These are phyloP conservation scores for Hirsutella thompsonii DNA, from an alignment of 2,329 filamentous ascomycete genomes.

Conservation along the genomic window DNA sequence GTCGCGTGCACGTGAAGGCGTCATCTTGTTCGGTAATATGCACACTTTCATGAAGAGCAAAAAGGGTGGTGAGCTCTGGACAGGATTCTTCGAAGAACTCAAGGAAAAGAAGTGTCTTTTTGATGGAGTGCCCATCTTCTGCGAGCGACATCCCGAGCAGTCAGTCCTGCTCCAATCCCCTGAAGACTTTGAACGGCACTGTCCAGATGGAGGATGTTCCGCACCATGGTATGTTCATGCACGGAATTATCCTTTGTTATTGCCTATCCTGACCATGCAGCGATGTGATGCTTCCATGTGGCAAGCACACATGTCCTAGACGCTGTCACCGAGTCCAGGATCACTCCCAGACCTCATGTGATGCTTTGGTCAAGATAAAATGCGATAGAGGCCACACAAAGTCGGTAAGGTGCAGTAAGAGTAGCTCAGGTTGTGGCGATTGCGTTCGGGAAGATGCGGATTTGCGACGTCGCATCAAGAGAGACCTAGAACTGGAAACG, in stretches of 20 bases:
- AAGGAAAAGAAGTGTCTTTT: conserved; percentile 37
- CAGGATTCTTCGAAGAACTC: conserved; percentile 41
- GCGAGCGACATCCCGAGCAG: conserved; percentile 43
- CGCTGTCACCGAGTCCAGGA: conserved; percentile 50
- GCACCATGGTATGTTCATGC: conserved; percentile 41
- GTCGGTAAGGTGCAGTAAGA: conserved; percentile 30
- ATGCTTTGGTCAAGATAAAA: conserved; percentile 20
- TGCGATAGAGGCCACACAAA: conserved; percentile 40
- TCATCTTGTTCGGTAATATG: conserved; percentile 61
- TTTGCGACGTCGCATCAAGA: conserved; percentile 25
- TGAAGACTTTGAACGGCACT: conserved; percentile 46
- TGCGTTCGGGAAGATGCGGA: conserved; percentile 40
- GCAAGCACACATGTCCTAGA: conserved; percentile 42
- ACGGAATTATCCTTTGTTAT: background rate
- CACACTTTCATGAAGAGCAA: conserved; percentile 49
- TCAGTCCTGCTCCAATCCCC: conserved; percentile 31
- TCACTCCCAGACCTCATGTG: conserved; percentile 35
- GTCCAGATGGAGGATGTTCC: conserved; percentile 58
- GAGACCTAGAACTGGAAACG: conserved; percentile 37
- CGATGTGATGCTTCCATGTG: conserved; percentile 37
- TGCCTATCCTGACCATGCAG: conserved; percentile 20
- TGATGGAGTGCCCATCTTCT: conserved; percentile 47
- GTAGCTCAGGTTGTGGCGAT: conserved; percentile 26
- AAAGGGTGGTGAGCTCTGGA: conserved; percentile 33
- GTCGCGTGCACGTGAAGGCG: conserved; percentile 48